Evolutionary conservation across 495 filamentous ascomycete genomes (phyloP), one percentile per base, ranked within the genome.

Genomic region (Aspergillus ostianus): DNA sequence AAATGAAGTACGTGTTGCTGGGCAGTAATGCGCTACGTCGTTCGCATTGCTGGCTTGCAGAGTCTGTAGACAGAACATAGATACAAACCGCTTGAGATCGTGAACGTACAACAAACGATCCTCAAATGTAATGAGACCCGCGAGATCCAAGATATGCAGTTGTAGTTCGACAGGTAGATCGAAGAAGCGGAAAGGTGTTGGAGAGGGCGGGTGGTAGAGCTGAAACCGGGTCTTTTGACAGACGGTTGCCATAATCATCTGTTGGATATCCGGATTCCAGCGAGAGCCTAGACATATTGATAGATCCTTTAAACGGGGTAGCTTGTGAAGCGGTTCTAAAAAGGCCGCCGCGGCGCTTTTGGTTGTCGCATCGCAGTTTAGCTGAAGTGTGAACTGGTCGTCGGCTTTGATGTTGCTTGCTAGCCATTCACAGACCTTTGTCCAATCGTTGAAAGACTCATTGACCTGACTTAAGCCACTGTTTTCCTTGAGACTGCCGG

Each of bases 141-240:
- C 15, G 36, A 27, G 30, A 32, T 56, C 53, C 4, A 61, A 47
- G 2, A 61, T 32, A 15, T n/a, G 53, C 0, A 56, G 2, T 36
- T 61, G 59, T 26, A 61, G 47, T 20, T 61, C 53, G 3, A 56
- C 21, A 1, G 59, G 59, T 10, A 61, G 53, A 10, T 52, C n/a
- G 9, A 52, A 18, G 53, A 61, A 61, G 6, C 9, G 30, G 21
- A 60, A 60, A 23, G 13, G 19, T 18, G 9, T 3, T 26, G n/a
- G 18, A 4, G 19, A 5, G 7, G 48, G 19, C 18, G 12, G 18
- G 4, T 10, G 48, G 6, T 7, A 32, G 20, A 5, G 12, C 19
- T 23, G 26, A 20, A 10, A 7, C 19, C 2, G 21, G 2, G 53
- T 61, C n/a, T 56, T 56, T 21, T 61, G 53, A 18, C 30, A 21